Evolutionary conservation across 768 basidiomycete genomes (phyloP), one percentile per base, ranked within the genome.

Genomic region (Rhizopogon roseolus): DNA sequence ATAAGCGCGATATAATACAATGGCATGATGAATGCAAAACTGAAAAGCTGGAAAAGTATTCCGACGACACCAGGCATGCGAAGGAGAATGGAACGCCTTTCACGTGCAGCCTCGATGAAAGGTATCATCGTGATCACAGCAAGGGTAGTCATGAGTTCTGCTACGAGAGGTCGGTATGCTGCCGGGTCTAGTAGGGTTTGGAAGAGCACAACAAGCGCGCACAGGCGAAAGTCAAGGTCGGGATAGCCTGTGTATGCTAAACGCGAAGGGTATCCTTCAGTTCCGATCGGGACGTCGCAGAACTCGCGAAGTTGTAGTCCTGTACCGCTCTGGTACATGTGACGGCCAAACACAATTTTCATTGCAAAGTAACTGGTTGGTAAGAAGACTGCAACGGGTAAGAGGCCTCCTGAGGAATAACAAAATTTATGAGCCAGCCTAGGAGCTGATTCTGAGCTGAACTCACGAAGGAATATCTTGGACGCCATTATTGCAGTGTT

Each of bases 1-100:
- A 79, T 67, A 64, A 79, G 76, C 36, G 68, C 51, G 32, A 80
- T 64, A 71, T 74, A 76, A 54, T 81, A 84, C 2, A 82, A 28
- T 13, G 81, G 76, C 43, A 75, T 67, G 43, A 71, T 65, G 37
- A 73, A 63, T 14, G 73, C 81, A 54, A 77, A 60, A n/a, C 77
- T 71, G 16, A 70, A 56, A 8, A 68, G 46, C 58, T 82, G 81
- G 41, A 62, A 70, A 6, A 76, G 56, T 9, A 79, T 59, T 10
- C 76, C 70, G 56, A 77, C 67, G 16, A 73, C 46, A 29, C 74
- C 60, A 22, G 81, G 80, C 25, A 71, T 69, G 22, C 72, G 70
- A 29, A 83, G 62, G 38, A 71, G 34, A 13, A 60, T 45, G 34
- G 67, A 70, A 11, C 68, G 70, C 5, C 69, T 66, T 3, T 64